These are phyloP conservation scores for Xenosphaeropsis pyriputrescens DNA, from an alignment of 2,329 filamentous ascomycete genomes.

Conservation along the genomic window DNA sequence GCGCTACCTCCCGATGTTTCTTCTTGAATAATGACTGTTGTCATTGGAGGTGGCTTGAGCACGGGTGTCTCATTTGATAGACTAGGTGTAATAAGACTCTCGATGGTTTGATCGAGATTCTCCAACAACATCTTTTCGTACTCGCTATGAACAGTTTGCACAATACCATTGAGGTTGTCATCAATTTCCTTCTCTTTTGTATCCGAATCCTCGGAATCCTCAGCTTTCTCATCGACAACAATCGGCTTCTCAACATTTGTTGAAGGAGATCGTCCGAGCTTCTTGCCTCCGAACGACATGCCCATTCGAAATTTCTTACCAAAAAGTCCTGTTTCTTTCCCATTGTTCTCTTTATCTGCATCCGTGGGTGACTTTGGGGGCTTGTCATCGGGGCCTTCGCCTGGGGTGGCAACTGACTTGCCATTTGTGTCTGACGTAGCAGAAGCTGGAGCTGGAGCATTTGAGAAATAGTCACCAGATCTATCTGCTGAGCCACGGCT, in stretches of 20 bases:
- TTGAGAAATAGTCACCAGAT: conserved; percentile 63
- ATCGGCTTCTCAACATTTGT: conserved; percentile 58
- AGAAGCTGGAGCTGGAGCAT: conserved; percentile 33
- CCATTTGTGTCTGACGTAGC: conserved; percentile 28
- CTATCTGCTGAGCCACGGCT: conserved; percentile 48
- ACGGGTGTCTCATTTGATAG: conserved; percentile 62
- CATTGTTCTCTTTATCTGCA: conserved; percentile 42
- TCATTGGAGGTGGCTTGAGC: conserved; percentile 53
- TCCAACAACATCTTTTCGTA: conserved; percentile 56
- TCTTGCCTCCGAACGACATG: conserved; percentile 70
- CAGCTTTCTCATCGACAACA: conserved; percentile 62
- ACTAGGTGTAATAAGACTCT: conserved; percentile 53
- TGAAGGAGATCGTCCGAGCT: conserved; percentile 56
- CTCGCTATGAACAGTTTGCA: conserved; percentile 58
- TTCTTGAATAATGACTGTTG: conserved; percentile 55
- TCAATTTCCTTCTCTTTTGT: conserved; percentile 60
- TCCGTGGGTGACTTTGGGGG: conserved; percentile 35
- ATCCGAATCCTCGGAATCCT: conserved; percentile 43
- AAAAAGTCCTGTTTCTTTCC: conserved; percentile 50
- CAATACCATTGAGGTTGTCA: conserved; percentile 56
- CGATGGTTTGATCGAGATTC: conserved; percentile 35
- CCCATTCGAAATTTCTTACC: conserved; percentile 65
- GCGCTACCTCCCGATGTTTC: conserved; percentile 55
- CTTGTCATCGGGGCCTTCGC: conserved; percentile 25
- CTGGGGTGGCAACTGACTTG: conserved; percentile 32